Conservation (phyloP, 2,329 filamentous ascomycete species). For the Aureobasidium uvarum region DNA sequence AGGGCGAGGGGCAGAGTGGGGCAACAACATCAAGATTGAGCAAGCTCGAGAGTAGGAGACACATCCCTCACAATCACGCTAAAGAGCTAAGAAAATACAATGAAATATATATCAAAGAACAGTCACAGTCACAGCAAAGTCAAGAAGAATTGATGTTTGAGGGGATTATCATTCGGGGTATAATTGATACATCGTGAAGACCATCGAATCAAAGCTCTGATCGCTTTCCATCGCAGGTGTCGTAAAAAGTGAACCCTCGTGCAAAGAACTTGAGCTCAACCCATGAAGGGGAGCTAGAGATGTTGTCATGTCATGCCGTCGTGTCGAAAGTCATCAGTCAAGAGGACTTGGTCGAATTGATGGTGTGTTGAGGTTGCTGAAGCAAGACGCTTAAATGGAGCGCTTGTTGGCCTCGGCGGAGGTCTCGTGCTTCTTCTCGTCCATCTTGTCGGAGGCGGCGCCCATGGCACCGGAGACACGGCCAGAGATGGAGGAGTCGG, state of each 20-base stretch:
- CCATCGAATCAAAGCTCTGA: slow-evolving; percentile 21
- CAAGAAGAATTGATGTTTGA: slow-evolving; percentile 6
- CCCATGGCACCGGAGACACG: slow-evolving; percentile 56
- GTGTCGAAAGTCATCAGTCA: slow-evolving; percentile 19
- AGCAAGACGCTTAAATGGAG: slow-evolving; percentile 32
- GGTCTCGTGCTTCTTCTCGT: slow-evolving; percentile 53
- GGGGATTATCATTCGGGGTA: slow-evolving; percentile 15
- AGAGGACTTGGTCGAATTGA: slow-evolving; percentile 14
- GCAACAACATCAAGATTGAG: not conserved
- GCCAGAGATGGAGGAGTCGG: slow-evolving; percentile 52
- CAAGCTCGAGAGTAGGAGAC: not conserved
- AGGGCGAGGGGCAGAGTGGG: not conserved
- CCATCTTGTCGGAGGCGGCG: slow-evolving; percentile 53
- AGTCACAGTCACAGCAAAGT: not conserved
- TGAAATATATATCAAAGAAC: not conserved
- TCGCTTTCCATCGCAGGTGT: slow-evolving; percentile 17
- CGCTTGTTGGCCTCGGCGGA: slow-evolving; percentile 52
- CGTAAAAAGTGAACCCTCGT: slow-evolving; percentile 9
- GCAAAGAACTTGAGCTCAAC: slow-evolving; percentile 9
- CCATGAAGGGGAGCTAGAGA: slow-evolving; percentile 20
- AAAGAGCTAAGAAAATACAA: too few species aligned
- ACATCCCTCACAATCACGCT: not conserved
- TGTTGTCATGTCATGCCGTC: slow-evolving; percentile 23
- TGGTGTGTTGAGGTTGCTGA: not conserved
- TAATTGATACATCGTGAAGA: slow-evolving; percentile 22